phyloP scores from a whole-genome alignment of 1,139 yeast species.

The Saccharomyces hybrid region DNA sequence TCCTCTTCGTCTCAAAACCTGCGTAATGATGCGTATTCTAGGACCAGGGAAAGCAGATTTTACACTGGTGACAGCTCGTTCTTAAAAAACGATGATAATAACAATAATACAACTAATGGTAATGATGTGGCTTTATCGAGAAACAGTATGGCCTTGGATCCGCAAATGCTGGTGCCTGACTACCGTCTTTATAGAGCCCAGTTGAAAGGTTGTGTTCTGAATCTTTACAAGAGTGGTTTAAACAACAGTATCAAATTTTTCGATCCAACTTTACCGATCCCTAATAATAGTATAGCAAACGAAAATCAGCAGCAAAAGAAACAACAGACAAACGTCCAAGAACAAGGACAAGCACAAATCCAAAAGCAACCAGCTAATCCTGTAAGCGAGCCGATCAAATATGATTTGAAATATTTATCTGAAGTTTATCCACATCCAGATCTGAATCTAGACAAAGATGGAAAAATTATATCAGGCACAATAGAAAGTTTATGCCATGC shows the following conservation, averaged over 20 bases:
- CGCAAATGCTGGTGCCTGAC: constrained; percentile 22
- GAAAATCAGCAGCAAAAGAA: constrained; percentile 1
- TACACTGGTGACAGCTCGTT: constrained; percentile 10
- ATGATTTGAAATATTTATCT: constrained; percentile 33
- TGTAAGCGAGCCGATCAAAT: not conserved
- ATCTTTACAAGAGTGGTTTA: constrained; percentile 48
- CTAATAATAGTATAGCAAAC: constrained; percentile 6
- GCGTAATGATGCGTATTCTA: constrained; percentile 12
- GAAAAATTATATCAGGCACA: constrained; percentile 44
- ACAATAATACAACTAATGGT: constrained; percentile 23
- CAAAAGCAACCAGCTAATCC: not conserved
- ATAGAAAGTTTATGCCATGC: constrained; percentile 71
- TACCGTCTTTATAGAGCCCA: constrained; percentile 51
- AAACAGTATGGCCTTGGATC: constrained; percentile 6
- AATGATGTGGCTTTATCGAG: constrained; percentile 19
- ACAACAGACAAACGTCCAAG: not conserved
- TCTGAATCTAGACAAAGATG: constrained; percentile 46
- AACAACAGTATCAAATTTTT: constrained; percentile 45
- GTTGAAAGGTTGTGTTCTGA: constrained; percentile 54
- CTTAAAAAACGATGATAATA: constrained; percentile 9
- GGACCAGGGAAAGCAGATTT: constrained; percentile 29
- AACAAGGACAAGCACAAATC: not conserved
- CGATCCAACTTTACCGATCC: constrained; percentile 25
- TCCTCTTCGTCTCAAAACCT: constrained; percentile 9
- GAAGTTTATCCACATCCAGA: constrained; percentile 62